Evolutionary conservation across 2,329 filamentous ascomycete species (phyloP).

Genomic region (Xylariaceae sp.): DNA sequence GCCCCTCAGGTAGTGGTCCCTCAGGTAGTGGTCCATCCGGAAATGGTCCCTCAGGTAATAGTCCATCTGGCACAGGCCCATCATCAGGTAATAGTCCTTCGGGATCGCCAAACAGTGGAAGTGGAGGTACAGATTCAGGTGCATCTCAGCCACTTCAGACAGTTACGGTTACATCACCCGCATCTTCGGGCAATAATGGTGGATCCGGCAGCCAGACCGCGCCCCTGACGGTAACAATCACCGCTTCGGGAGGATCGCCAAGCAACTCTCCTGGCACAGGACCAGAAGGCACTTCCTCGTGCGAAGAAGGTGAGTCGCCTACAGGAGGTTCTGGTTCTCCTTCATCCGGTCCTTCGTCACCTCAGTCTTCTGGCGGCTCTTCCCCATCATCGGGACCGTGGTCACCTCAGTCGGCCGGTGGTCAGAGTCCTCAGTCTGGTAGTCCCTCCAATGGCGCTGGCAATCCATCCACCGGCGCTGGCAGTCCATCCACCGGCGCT

Average conservation of each 20-base stretch:
- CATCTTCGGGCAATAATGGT: neutral
- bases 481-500: slow-evolving; percentile 4
- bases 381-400: slow-evolving; percentile 7
- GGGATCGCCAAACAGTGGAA: neutral
- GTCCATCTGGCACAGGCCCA: slow-evolving; percentile 10
- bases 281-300: slow-evolving; percentile 12
- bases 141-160: neutral
- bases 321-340: slow-evolving; percentile 3
- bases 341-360: slow-evolving; percentile 7
- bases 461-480: neutral
- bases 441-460: neutral
- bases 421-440: neutral
- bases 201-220: neutral
- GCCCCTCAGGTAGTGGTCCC: slow-evolving; percentile 8
- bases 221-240: slow-evolving; percentile 15
- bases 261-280: slow-evolving; percentile 8
- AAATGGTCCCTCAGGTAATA: slow-evolving; percentile 7
- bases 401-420: slow-evolving; percentile 2
- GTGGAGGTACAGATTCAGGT: too few relatives aligned
- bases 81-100: neutral
- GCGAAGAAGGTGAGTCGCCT: slow-evolving; percentile 4
- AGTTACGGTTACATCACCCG: neutral
- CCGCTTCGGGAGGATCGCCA: slow-evolving; percentile 10
- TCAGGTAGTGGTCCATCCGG: slow-evolving; percentile 7
- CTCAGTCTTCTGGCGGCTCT: slow-evolving; percentile 15